phyloP scores from a whole-genome alignment of 177 flowering plant species.

The Vitis hybrid region DNA sequence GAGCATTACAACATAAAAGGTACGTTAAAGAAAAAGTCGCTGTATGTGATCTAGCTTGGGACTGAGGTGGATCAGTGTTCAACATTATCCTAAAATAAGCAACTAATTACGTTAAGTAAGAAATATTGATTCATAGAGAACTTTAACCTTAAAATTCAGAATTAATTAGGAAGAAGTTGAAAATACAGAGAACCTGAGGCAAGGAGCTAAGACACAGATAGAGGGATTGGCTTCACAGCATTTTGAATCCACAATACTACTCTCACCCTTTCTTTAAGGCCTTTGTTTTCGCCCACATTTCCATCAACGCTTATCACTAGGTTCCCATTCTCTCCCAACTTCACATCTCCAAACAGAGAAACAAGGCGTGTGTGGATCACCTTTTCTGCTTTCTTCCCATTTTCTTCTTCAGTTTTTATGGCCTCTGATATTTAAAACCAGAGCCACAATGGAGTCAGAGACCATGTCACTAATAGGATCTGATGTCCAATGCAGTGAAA shows the following conservation, averaged over 20 bases:
- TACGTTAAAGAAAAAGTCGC: too few relatives aligned
- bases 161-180: too few relatives aligned
- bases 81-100: too few relatives aligned
- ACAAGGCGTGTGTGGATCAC: slow-evolving; percentile 70
- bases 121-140: too few relatives aligned
- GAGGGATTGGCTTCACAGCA: slow-evolving; percentile 86
- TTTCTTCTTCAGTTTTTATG: slow-evolving; percentile 62
- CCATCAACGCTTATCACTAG: slow-evolving; percentile 75
- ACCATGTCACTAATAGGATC: slow-evolving; percentile 98
- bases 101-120: too few relatives aligned
- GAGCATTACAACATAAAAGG: too few relatives aligned
- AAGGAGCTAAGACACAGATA: slow-evolving; percentile 32
- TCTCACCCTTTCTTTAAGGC: slow-evolving; percentile 74
- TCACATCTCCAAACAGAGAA: slow-evolving; percentile 91
- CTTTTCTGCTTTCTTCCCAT: slow-evolving; percentile 66
- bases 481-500: slow-evolving; percentile 81
- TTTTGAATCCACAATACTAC: slow-evolving; percentile 67
- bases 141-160: too few relatives aligned
- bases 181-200: neutral
- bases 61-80: too few relatives aligned
- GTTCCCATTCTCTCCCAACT: slow-evolving; percentile 71
- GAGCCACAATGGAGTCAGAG: slow-evolving; percentile 82
- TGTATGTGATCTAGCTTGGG: too few relatives aligned
- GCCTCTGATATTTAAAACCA: slow-evolving; percentile 71
- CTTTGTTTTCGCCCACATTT: slow-evolving; percentile 75